Percentiles rank a stretch among this genome's conserved stretches.
These are phyloP conservation scores for Colletotrichum sp. DNA, from an alignment of 2,329 filamentous ascomycete species.

Conservation along the genomic window DNA sequence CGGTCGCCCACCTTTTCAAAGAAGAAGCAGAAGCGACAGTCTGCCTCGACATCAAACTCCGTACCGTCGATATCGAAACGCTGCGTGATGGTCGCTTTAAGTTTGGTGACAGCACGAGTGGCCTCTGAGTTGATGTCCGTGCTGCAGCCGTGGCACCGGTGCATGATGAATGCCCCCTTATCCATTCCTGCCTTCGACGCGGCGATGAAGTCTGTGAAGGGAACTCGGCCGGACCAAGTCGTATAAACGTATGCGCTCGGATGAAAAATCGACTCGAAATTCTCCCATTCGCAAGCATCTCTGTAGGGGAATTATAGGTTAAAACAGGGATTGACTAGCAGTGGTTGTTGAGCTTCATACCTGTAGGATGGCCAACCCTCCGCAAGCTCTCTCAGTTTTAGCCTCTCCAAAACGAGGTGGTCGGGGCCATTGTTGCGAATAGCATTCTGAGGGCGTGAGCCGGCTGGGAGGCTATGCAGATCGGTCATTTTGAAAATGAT, in stretches of 20 bases:
- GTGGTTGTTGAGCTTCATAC: slow-evolving; percentile 23
- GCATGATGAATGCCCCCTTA: slow-evolving; percentile 48
- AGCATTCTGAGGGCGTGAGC: slow-evolving; percentile 39
- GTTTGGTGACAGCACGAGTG: slow-evolving; percentile 40
- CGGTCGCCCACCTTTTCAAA: slow-evolving; percentile 41
- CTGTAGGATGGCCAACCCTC: slow-evolving; percentile 55
- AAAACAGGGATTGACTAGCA: not conserved
- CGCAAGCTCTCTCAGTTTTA: slow-evolving; percentile 51
- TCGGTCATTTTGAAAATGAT: slow-evolving; percentile 31
- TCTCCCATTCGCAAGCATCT: slow-evolving; percentile 58
- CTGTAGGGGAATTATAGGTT: slow-evolving; percentile 22
- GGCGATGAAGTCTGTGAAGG: slow-evolving; percentile 43
- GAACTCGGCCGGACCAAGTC: slow-evolving; percentile 52
- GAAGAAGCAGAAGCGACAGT: slow-evolving; percentile 52
- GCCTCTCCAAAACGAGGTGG: slow-evolving; percentile 46
- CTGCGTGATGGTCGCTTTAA: not conserved
- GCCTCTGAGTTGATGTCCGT: slow-evolving; percentile 46
- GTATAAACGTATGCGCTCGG: slow-evolving; percentile 53
- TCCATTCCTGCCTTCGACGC: slow-evolving; percentile 44
- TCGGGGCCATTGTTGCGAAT: slow-evolving; percentile 54
- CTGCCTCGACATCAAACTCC: slow-evolving; percentile 50
- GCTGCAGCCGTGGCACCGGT: slow-evolving; percentile 44
- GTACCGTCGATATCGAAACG: slow-evolving; percentile 34
- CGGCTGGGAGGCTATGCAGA: slow-evolving; percentile 38
- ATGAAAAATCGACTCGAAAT: slow-evolving; percentile 55